Evolutionary conservation across 2,329 filamentous ascomycete species (phyloP), one percentile per base, ranked within the genome.

Genomic region (Sporothrix pseudoabietina): DNA sequence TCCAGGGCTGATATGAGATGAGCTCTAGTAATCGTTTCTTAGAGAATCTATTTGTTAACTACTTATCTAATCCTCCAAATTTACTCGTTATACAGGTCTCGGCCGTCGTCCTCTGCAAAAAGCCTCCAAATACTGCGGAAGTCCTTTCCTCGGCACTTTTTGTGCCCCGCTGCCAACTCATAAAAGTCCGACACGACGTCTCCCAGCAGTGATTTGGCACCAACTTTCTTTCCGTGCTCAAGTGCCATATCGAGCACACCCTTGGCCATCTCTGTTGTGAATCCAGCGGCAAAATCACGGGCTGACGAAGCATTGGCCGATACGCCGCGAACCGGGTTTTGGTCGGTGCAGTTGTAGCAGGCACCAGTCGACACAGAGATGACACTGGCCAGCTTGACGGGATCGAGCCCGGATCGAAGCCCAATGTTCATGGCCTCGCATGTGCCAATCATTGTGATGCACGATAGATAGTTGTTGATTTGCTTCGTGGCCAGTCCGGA

Each of bases 391-490:
- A 69, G 65, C 44, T 35, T 54, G 2, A 14, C 16, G 2, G 65
- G 65, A 26, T 69, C 65, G 8, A 69, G 65, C 2, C 65, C 65
- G 1, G 41, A 69, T 10, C 12, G 22, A 6, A 52, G 44, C 4
- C 65, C 65, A 12, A 69, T 69, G 65, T 69, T 69, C 65, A 69
- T 69, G 44, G 44, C 65, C 65, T 69, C 65, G 26, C 65, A 69
- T 5, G 47, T 54, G 26, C 44, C 65, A 10, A 69, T 69, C 65
- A 69, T 69, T 26, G 41, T 69, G 44, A 69, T 54, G 65, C 44
- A 52, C 8, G 65, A 69, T 1, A 69, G 41, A 26, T 69, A 69
- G 44, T 52, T 69, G 65, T 69, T 69, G 7, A 69, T 69, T 22
- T 69, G 65, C 44, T 69, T 69, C 4, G 65, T 69, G 26, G 65